Percentiles rank a stretch among this genome's conserved stretches.
Evolutionary conservation across 1,284 basidiomycete species (phyloP).

Genomic region (Tilletia walkeri): DNA sequence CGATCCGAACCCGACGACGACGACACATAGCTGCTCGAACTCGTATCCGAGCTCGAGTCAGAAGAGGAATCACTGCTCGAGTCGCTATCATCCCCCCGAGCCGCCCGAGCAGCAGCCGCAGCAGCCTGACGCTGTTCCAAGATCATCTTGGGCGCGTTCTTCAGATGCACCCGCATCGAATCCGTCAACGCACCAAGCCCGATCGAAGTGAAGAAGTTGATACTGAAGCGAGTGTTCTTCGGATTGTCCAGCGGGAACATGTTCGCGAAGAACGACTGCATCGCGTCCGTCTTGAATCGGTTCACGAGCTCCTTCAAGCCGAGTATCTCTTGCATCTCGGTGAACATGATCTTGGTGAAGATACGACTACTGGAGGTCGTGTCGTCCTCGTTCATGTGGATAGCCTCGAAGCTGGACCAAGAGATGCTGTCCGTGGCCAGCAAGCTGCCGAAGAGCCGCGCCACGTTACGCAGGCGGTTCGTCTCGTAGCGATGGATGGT

Average conservation of each 20-base stretch:
- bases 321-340: conserved; percentile 89
- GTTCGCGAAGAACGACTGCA: conserved; percentile 70
- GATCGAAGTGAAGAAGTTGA: conserved; percentile 91
- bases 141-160: conserved; percentile 86
- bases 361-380: conserved; percentile 95
- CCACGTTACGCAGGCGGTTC: conserved; percentile 94
- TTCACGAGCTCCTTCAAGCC: conserved; percentile 77
- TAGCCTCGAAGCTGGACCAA: conserved; percentile 78
- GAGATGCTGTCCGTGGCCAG: conserved; percentile 73
- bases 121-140: conserved; percentile 78
- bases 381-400: conserved; percentile 96
- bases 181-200: conserved; percentile 87
- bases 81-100: conserved; percentile 65
- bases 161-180: conserved; percentile 91
- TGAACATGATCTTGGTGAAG: conserved; percentile 94
- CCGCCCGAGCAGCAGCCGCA: conserved; percentile 63
- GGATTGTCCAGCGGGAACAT: conserved; percentile 97
- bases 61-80: conserved; percentile 59
- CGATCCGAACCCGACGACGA: conserved; percentile 4
- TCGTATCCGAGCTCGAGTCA: conserved; percentile 55
- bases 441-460: conserved; percentile 89
- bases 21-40: conserved; percentile 19
- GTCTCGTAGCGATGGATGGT: conserved; percentile 99
- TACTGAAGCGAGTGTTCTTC: conserved; percentile 92
- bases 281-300: conserved; percentile 66